Base-by-base conservation (phyloP, 768 basidiomycete species). In the Suillus subluteus region DNA sequence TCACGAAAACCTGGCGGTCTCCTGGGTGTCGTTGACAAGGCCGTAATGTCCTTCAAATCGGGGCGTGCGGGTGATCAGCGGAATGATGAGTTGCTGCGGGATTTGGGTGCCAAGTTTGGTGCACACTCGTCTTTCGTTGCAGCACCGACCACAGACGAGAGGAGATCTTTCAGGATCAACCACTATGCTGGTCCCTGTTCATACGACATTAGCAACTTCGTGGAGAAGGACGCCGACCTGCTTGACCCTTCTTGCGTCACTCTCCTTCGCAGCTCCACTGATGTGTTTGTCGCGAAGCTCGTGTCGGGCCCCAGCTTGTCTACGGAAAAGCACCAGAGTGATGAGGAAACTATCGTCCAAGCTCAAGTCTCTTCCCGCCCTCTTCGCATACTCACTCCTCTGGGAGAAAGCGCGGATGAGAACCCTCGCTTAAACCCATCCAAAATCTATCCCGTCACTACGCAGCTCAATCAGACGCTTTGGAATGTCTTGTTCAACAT, bases 241-340 rank as follows among this genome's bases (percentile, higher is more conserved):
- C 75, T 89, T 43, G 88, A 89, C 68, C 81, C 87, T 30, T 82
- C 84, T 30, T 81, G 88, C 62, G 87, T 88, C 52, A 73, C 80
- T 15, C 80, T 89, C 35, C 77, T 89, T 35, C 81, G 86, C 58
- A 76, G 77, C 50, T 87, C 86, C 4, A 72, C 78, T 4, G 87
- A 89, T 68, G 73, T 82, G 9, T 84, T 88, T 72, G 79, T 89
- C 67, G 77, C 83, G 32, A 89, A 88, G 72, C 83, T 89, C 66
- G 82, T 89, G 73, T 87, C 86, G 9, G 88, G 88, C 4, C 86
- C 88, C 41, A 84, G 86, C 66, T 74, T 89, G 69, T 84, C 88
- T 15, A 79, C 80, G 1, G 88, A 89, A 76, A 81, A 79, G 58
- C 88, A 89, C 65, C 82, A 82, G 23, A 82, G 86, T 65, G 88